These are phyloP conservation scores for Lodderomyces jiufengensis DNA, from an alignment of 1,139 yeast species.

Conservation along the genomic window DNA sequence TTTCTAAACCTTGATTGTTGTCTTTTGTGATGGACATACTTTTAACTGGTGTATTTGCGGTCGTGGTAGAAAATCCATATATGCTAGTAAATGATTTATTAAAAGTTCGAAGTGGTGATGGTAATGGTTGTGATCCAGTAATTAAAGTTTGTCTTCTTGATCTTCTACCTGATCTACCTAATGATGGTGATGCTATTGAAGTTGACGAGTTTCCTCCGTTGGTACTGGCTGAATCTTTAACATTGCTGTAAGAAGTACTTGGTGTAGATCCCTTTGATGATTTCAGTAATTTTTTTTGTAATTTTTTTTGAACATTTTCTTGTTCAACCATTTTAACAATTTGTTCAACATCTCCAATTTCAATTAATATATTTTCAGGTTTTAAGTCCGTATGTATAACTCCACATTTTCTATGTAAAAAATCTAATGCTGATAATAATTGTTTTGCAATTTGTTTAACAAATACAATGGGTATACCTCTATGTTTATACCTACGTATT, in stretches of 20 bases:
- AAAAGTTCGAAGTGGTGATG: constrained; percentile 63
- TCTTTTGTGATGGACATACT: constrained; percentile 12
- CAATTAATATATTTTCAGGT: constrained; percentile 84
- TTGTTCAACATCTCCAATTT: constrained; percentile 72
- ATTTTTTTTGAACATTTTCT: constrained; percentile 47
- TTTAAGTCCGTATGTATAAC: constrained; percentile 87
- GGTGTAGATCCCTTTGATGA: constrained; percentile 20
- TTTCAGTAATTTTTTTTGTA: constrained; percentile 35
- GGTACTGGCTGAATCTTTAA: constrained; percentile 1
- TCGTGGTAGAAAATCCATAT: constrained; percentile 37
- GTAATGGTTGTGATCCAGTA: constrained; percentile 84
- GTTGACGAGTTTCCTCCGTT: constrained; percentile 15
- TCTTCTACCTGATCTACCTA: constrained; percentile 49
- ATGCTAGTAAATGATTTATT: constrained; percentile 37
- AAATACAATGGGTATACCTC: constrained; percentile 69
- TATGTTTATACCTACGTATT: constrained; percentile 62
- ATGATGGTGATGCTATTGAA: constrained; percentile 29
- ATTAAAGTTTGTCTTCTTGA: constrained; percentile 67
- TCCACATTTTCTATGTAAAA: constrained; percentile 82
- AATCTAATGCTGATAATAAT: constrained; percentile 71
- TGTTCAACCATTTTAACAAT: constrained; percentile 57
- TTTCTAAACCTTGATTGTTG: constrained; percentile 4
- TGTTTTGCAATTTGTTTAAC: constrained; percentile 83
- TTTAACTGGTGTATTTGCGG: constrained; percentile 41
- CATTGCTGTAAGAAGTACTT: constrained; percentile 12